phyloP scores from a whole-genome alignment of 192 early-diverging fungal genomes.

The Mycoemilia scoparia region DNA sequence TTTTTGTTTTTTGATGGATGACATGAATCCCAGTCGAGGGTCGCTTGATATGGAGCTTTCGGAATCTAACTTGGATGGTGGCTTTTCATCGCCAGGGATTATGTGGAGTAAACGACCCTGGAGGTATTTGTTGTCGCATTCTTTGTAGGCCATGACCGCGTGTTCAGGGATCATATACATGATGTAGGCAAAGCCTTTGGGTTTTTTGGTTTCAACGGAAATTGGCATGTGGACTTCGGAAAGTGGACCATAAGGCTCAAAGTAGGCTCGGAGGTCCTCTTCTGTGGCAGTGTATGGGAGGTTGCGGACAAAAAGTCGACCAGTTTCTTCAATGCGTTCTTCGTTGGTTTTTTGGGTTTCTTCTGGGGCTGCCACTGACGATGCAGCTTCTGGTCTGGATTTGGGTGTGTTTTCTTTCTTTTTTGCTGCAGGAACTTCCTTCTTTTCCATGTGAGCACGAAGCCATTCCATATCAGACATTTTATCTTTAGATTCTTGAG shows the following conservation, averaged over 20 bases:
- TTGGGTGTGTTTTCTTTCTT: conserved; percentile 3
- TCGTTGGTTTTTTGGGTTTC: neutral
- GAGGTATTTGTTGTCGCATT: conserved; percentile 69
- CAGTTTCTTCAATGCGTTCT: conserved; percentile 48
- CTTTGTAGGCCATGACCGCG: conserved; percentile 71
- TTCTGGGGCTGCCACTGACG: neutral
- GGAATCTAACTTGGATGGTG: conserved; percentile 15
- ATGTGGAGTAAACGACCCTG: conserved; percentile 85
- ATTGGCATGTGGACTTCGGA: conserved; percentile 93
- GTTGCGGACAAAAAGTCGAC: conserved; percentile 85
- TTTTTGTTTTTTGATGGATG: conserved; percentile 63
- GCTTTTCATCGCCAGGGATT: conserved; percentile 72
- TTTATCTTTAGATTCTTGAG: conserved; percentile 1
- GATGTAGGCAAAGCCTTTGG: conserved; percentile 87
- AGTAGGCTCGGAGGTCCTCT: conserved; percentile 64
- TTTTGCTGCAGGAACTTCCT: conserved; percentile 6
- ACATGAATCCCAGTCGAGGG: conserved; percentile 30
- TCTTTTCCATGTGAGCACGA: conserved; percentile 38
- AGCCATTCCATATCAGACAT: conserved; percentile 51
- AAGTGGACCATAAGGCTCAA: conserved; percentile 76
- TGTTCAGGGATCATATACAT: conserved; percentile 82
- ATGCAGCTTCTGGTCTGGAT: neutral
- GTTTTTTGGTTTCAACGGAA: conserved; percentile 73
- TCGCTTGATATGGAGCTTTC: no score
- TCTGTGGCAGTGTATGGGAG: conserved; percentile 77